Conservation (phyloP, 306 rosid genomes). For the Parietaria judaica region DNA sequence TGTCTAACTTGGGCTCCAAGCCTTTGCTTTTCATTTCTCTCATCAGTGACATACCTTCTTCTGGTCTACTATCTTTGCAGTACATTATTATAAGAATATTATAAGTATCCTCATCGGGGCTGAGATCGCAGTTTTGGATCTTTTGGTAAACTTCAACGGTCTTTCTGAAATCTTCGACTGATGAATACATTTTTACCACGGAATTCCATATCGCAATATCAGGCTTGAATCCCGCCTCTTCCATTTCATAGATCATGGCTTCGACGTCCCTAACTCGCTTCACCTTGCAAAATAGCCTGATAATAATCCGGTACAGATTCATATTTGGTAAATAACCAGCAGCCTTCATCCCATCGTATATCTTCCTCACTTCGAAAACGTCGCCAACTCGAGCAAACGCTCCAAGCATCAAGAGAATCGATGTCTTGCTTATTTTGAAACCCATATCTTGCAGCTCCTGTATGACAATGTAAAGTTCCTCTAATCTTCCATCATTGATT, state of each 20-base stretch:
- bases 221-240: slow-evolving; percentile 78
- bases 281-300: slow-evolving; percentile 58
- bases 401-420: slow-evolving; percentile 79
- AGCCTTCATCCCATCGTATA: slow-evolving; percentile 92
- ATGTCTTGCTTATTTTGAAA: slow-evolving; percentile 76
- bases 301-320: slow-evolving; percentile 76
- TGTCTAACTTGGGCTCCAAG: slow-evolving; percentile 67
- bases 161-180: slow-evolving; percentile 58
- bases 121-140: slow-evolving; percentile 54
- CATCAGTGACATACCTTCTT: slow-evolving; percentile 80
- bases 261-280: slow-evolving; percentile 69
- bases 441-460: slow-evolving; percentile 96
- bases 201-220: slow-evolving; percentile 72
- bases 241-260: slow-evolving; percentile 74
- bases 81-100: slow-evolving; percentile 72
- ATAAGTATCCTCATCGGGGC: slow-evolving; percentile 76
- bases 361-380: slow-evolving; percentile 82
- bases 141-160: slow-evolving; percentile 49
- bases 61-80: slow-evolving; percentile 81
- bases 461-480: slow-evolving; percentile 75
- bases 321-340: slow-evolving; percentile 88
- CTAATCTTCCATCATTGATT: slow-evolving; percentile 66
- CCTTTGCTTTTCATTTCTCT: slow-evolving; percentile 65
- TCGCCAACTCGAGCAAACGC: slow-evolving; percentile 75
- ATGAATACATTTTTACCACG: slow-evolving; percentile 57